Evolutionary conservation across 2,329 filamentous ascomycete genomes (phyloP).

Genomic region (Fusarium succisae): DNA sequence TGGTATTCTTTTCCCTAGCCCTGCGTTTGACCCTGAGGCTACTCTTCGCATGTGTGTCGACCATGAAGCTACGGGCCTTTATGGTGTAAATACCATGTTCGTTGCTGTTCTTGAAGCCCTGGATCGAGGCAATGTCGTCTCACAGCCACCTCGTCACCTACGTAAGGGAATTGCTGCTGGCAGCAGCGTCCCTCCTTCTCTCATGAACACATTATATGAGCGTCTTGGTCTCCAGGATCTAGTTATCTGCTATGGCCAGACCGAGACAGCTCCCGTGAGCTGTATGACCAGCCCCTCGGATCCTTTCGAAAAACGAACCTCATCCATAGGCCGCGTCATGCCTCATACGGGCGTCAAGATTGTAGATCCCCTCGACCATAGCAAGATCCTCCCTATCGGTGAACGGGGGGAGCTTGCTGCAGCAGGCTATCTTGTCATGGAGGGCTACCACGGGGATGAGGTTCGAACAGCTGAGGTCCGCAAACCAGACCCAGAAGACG

Average conservation of each 20-base stretch:
- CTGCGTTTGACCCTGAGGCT: slow-evolving; percentile 84
- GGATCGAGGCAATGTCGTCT: slow-evolving; percentile 50
- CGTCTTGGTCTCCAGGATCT: slow-evolving; percentile 81
- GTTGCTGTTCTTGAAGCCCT: slow-evolving; percentile 85
- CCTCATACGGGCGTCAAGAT: slow-evolving; percentile 83
- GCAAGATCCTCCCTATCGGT: slow-evolving; percentile 67
- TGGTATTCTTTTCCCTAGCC: slow-evolving; percentile 83
- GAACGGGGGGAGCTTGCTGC: slow-evolving; percentile 83
- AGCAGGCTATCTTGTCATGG: slow-evolving; percentile 88
- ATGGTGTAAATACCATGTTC: slow-evolving; percentile 96
- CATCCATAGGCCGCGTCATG: slow-evolving; percentile 81
- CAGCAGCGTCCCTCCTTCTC: slow-evolving; percentile 80
- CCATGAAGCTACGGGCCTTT: slow-evolving; percentile 71
- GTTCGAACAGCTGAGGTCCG: slow-evolving; percentile 74
- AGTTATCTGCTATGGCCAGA: slow-evolving; percentile 97
- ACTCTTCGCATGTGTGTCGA: slow-evolving; percentile 67
- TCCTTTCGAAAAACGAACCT: slow-evolving; percentile 75
- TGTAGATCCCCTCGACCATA: slow-evolving; percentile 72
- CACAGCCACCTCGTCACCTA: slow-evolving; percentile 54
- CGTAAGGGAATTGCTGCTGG: slow-evolving; percentile 94
- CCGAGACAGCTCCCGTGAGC: slow-evolving; percentile 82
- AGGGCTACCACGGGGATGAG: slow-evolving; percentile 85
- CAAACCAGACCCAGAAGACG: slow-evolving; percentile 54
- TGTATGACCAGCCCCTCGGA: slow-evolving; percentile 86
- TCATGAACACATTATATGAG: slow-evolving; percentile 81